Evolutionary conservation across 495 filamentous ascomycete genomes (phyloP).

Genomic region (Lasiosphaeria hispida): DNA sequence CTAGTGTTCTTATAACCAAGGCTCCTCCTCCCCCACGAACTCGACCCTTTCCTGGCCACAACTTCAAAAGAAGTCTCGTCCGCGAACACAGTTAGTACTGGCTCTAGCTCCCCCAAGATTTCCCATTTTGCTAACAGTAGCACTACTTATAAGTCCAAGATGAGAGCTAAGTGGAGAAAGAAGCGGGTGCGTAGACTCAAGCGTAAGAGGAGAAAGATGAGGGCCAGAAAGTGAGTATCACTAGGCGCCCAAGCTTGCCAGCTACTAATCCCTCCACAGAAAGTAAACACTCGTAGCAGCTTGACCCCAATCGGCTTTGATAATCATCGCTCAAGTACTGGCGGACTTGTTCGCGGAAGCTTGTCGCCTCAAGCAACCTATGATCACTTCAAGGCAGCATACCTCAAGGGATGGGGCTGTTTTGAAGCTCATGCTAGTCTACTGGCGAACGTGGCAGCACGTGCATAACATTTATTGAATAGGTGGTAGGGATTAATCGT

Average conservation of each 20-base stretch:
- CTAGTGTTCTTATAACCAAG: too few relatives aligned
- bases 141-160: constrained; percentile 53
- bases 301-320: constrained; percentile 36
- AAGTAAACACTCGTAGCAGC: constrained; percentile 62
- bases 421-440: constrained; percentile 12
- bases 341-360: constrained; percentile 21
- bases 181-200: constrained; percentile 97
- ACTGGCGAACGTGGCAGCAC: constrained; percentile 6
- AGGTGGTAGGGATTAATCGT: constrained; percentile 25
- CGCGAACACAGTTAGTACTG: constrained; percentile 1
- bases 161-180: constrained; percentile 99
- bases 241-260: constrained; percentile 15
- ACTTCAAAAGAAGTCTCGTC: constrained; percentile 19
- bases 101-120: not conserved
- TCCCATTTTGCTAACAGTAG: not conserved
- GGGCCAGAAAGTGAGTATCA: constrained; percentile 76
- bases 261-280: constrained; percentile 46
- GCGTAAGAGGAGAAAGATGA: constrained; percentile 99
- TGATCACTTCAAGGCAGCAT: constrained; percentile 15
- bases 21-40: not conserved
- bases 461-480: constrained; percentile 16
- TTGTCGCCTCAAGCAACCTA: constrained; percentile 22
- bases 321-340: constrained; percentile 17
- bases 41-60: constrained; percentile 26
- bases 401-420: constrained; percentile 17